A percentile compares a stretch with the other conserved stretches of the same genome.
These are phyloP conservation scores for Clonostachys solani DNA, from an alignment of 2,329 filamentous ascomycete genomes.

Conservation along the genomic window DNA sequence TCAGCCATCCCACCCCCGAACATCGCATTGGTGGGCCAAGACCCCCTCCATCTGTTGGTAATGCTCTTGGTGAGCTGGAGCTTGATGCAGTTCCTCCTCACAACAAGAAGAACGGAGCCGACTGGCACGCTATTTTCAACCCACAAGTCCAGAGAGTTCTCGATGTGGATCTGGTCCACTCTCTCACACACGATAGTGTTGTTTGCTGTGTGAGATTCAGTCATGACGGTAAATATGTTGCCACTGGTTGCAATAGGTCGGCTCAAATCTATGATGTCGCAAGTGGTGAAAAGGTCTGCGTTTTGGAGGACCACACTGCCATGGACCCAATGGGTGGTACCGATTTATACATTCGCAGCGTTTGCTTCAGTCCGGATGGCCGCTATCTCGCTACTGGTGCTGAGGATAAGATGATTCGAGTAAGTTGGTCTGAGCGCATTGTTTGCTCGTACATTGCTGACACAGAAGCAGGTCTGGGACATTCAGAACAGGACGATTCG, in stretches of 20 bases:
- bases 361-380: conserved; percentile 97
- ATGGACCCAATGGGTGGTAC: conserved; percentile 69
- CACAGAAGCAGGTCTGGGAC: conserved; percentile 75
- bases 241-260: conserved; percentile 96
- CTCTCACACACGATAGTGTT: conserved; percentile 88
- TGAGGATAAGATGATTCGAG: conserved; percentile 94
- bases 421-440: conserved; percentile 38
- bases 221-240: conserved; percentile 89
- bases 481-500: conserved; percentile 80
- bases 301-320: conserved; percentile 83
- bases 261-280: conserved; percentile 98
- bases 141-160: conserved; percentile 82
- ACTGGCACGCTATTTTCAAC: conserved; percentile 98
- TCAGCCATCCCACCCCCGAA: conserved; percentile 78
- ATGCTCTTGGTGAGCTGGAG: conserved; percentile 79
- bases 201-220: conserved; percentile 98
- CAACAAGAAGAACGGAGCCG: conserved; percentile 81
- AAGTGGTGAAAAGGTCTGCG: conserved; percentile 81
- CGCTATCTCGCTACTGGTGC: conserved; percentile 92
- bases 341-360: conserved; percentile 94
- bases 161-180: conserved; percentile 92
- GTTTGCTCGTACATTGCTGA: not conserved
- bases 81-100: conserved; percentile 79
- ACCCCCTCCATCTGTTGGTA: conserved; percentile 44
- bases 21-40: conserved; percentile 53